Percentiles rank a stretch among this genome's conserved stretches.
Conservation (phyloP, 1,284 basidiomycete genomes). For the Chalciporus sp. region DNA sequence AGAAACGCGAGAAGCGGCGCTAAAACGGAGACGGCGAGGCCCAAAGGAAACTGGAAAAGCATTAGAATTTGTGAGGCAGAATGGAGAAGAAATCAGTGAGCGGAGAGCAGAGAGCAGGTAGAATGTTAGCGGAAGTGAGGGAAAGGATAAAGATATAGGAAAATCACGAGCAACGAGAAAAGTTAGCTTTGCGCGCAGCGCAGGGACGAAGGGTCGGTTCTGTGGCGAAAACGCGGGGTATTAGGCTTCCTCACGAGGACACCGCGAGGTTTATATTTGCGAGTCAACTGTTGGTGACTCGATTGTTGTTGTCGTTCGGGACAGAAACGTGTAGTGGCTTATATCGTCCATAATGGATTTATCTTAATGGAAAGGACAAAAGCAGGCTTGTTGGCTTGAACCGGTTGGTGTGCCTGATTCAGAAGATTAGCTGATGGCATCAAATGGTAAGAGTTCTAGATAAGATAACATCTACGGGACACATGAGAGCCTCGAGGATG, state of each 20-base stretch:
- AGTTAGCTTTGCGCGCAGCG: constrained; percentile 1
- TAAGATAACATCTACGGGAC: constrained; percentile 2
- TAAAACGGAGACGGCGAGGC: constrained; percentile 23
- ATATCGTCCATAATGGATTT: constrained; percentile 1
- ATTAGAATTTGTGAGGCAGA: constrained; percentile 4
- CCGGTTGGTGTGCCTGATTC: not conserved
- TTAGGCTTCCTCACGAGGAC: constrained; percentile 25
- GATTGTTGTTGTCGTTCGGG: not conserved
- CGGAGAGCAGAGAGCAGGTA: not conserved
- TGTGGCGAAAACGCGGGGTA: constrained; percentile 18
- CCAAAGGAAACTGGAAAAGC: not conserved
- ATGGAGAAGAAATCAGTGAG: not conserved
- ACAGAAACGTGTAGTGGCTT: constrained; percentile 5
- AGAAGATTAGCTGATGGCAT: not conserved
- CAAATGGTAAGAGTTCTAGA: not conserved
- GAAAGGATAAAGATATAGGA: not conserved
- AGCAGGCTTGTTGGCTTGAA: constrained; percentile 4
- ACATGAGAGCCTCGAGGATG: constrained; percentile 12
- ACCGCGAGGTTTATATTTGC: constrained; percentile 14
- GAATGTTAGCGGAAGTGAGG: not conserved
- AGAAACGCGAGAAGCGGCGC: constrained; percentile 20
- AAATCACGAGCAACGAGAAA: constrained; percentile 2
- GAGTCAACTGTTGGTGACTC: not conserved
- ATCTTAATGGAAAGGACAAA: constrained; percentile 6
- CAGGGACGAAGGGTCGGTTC: not conserved